Conservation (phyloP, 345 rosid species). For the Linum lewisii region DNA sequence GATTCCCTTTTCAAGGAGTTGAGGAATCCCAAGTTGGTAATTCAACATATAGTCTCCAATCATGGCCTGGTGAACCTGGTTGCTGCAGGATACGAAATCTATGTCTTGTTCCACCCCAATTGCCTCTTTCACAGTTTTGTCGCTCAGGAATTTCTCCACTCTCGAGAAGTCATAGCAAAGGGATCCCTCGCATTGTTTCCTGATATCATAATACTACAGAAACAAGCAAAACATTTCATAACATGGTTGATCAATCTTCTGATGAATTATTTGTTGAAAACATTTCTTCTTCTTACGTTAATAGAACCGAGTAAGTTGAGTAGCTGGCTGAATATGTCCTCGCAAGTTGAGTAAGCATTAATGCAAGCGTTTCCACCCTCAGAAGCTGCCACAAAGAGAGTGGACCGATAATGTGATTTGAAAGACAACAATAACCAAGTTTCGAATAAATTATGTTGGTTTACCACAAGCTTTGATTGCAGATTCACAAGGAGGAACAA, state of each 20-base stretch:
- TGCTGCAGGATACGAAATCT: slow-evolving; percentile 65
- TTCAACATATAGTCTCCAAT: slow-evolving; percentile 63
- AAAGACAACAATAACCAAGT: neutral
- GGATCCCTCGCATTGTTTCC: slow-evolving; percentile 54
- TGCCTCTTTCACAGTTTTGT: slow-evolving; percentile 39
- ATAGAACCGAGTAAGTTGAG: slow-evolving; percentile 10
- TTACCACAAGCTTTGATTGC: slow-evolving; percentile 48
- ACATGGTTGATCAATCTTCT: too few relatives aligned
- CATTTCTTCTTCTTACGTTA: slow-evolving; percentile 41
- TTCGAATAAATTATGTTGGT: too few relatives aligned
- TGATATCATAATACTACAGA: slow-evolving; percentile 72
- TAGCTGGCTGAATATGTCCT: slow-evolving; percentile 28
- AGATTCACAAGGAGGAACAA: slow-evolving; percentile 36
- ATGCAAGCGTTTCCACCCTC: slow-evolving; percentile 38
- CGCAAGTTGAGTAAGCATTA: slow-evolving; percentile 28
- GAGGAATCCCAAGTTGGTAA: slow-evolving; percentile 58
- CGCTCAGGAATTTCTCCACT: slow-evolving; percentile 50
- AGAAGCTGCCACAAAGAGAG: too few relatives aligned
- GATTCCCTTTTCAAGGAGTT: slow-evolving; percentile 63
- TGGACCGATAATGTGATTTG: too few relatives aligned
- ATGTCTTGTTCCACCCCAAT: slow-evolving; percentile 62
- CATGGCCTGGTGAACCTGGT: slow-evolving; percentile 40
- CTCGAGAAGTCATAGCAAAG: slow-evolving; percentile 69
- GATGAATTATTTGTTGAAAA: neutral
- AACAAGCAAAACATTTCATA: too few relatives aligned